These are phyloP conservation scores for Geoglossum cookeanum DNA, from an alignment of 2,329 filamentous ascomycete genomes.

Conservation along the genomic window DNA sequence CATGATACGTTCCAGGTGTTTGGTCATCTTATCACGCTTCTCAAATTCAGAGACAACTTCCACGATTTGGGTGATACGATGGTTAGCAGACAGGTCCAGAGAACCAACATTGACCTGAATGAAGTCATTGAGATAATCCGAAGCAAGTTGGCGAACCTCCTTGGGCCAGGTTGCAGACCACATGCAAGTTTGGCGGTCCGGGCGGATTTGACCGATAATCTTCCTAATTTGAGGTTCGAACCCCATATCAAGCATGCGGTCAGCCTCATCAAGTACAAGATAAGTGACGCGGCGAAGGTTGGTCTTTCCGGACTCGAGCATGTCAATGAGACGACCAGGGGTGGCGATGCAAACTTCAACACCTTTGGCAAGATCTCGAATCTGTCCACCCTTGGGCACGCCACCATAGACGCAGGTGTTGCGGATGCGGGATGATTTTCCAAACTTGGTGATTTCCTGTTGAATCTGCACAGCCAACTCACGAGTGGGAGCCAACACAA, in stretches of 20 bases:
- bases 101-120: constrained; percentile 99
- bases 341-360: constrained; percentile 98
- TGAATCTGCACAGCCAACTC: constrained; percentile 98
- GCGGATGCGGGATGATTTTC: constrained; percentile 90
- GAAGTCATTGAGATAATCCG: constrained; percentile 84
- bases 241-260: constrained; percentile 99
- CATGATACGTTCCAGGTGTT: constrained; percentile 96
- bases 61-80: constrained; percentile 93
- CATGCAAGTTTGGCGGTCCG: constrained; percentile 97
- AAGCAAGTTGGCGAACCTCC: constrained; percentile 81
- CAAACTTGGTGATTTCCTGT: constrained; percentile 95
- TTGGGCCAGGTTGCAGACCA: constrained; percentile 99
- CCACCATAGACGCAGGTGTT: constrained; percentile 99
- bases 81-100: constrained; percentile 87
- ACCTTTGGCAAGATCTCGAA: constrained; percentile 81
- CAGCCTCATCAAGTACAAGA: constrained; percentile 93
- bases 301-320: constrained; percentile 94
- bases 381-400: constrained; percentile 94
- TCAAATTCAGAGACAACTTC: constrained; percentile 92
- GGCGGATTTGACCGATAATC: constrained; percentile 93
- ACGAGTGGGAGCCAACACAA: constrained; percentile 89
- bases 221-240: constrained; percentile 99
- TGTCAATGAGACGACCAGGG: constrained; percentile 92
- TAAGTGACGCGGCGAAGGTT: constrained; percentile 97
- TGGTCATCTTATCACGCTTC: constrained; percentile 94